Conservation (phyloP, 768 basidiomycete species). For the Tulasnella sp. region DNA sequence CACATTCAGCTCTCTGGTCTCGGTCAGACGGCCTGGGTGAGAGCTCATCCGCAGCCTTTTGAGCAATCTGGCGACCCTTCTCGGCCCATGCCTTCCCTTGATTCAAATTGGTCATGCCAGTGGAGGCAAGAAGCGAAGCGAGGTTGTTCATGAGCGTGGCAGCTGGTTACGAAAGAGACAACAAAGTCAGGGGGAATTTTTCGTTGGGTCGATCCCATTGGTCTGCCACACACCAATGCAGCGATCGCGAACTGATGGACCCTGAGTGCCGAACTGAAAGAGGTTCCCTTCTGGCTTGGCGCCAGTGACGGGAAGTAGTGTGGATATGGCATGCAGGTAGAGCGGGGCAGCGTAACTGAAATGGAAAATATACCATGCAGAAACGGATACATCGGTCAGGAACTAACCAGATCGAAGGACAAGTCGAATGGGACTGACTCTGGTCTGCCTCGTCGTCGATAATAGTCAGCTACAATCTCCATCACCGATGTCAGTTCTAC, state of each 20-base stretch:
- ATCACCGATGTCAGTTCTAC: constrained; percentile 18
- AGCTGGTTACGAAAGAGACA: neutral
- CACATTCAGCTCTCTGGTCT: constrained; percentile 15
- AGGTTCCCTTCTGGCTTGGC: neutral
- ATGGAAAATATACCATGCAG: too few relatives aligned
- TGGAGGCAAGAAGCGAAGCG: constrained; percentile 18
- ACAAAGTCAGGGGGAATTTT: neutral
- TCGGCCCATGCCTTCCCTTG: constrained; percentile 18
- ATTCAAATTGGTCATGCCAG: constrained; percentile 9
- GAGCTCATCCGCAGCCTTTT: constrained; percentile 9
- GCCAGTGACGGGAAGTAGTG: constrained; percentile 16
- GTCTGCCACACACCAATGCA: constrained; percentile 14
- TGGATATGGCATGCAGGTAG: constrained; percentile 19
- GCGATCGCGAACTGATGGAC: constrained; percentile 10
- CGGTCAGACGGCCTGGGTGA: neutral
- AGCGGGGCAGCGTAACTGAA: constrained; percentile 19
- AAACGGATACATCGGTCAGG: neutral
- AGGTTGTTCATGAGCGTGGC: constrained; percentile 20
- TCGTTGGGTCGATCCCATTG: neutral
- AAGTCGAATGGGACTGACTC: constrained; percentile 16
- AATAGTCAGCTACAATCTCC: constrained; percentile 19
- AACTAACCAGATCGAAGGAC: neutral
- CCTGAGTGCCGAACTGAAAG: constrained; percentile 5
- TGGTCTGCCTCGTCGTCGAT: constrained; percentile 18
- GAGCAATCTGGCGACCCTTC: constrained; percentile 17